These are phyloP conservation scores for Silene uniflora DNA, from an alignment of 148 eudicot species.

Conservation along the genomic window DNA sequence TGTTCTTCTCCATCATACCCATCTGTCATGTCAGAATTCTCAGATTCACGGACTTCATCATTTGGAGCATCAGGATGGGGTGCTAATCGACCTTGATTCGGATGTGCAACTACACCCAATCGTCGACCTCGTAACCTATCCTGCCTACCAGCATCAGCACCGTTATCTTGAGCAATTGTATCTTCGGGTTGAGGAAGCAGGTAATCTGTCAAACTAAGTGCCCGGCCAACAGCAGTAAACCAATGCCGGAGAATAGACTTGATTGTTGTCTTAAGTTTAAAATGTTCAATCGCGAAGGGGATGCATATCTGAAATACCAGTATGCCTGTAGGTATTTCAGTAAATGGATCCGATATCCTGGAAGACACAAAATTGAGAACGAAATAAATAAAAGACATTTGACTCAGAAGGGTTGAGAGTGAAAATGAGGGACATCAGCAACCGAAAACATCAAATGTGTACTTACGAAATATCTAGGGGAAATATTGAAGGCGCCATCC, in stretches of 20 bases:
- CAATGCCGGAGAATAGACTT: slow-evolving; percentile 83
- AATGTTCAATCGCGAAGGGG: slow-evolving; percentile 94
- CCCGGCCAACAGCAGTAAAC: slow-evolving; percentile 93
- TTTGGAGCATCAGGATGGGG: slow-evolving; percentile 44
- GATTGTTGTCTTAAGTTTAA: slow-evolving; percentile 72
- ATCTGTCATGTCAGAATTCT: slow-evolving; percentile 40
- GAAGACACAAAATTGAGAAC: slow-evolving; percentile 18
- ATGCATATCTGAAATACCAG: slow-evolving; percentile 94
- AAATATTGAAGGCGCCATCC: slow-evolving; percentile 76
- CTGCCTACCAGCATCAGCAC: slow-evolving; percentile 56
- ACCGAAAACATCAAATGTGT: slow-evolving; percentile 10
- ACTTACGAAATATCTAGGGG: slow-evolving; percentile 96
- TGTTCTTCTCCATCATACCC: slow-evolving; percentile 66
- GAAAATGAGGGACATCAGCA: background rate
- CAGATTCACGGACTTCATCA: slow-evolving; percentile 37
- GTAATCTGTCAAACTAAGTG: slow-evolving; percentile 78
- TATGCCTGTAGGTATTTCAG: slow-evolving; percentile 95
- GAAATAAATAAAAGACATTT: background rate
- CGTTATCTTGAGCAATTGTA: slow-evolving; percentile 55
- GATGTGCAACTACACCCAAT: slow-evolving; percentile 44
- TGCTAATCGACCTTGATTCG: slow-evolving; percentile 43
- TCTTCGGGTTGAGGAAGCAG: slow-evolving; percentile 84
- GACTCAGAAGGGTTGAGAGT: background rate
- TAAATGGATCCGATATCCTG: slow-evolving; percentile 96
- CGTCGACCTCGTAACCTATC: slow-evolving; percentile 52